Evolutionary conservation across 2,329 filamentous ascomycete genomes (phyloP).

Genomic region (Calonectria crousiana): DNA sequence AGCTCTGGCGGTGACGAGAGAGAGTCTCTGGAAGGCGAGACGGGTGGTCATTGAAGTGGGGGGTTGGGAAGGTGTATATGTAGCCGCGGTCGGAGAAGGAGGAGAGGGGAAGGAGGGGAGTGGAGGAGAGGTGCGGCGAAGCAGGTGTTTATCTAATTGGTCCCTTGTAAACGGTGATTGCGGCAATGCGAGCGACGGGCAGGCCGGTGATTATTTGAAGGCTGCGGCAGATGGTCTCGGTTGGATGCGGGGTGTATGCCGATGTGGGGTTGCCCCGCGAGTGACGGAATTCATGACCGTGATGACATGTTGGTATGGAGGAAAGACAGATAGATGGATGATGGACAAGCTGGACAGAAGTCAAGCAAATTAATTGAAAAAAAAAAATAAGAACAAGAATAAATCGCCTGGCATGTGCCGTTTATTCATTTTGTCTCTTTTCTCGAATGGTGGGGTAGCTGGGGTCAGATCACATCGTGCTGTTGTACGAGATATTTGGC

Average conservation of each 20-base stretch:
- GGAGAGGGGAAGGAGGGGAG: neutral
- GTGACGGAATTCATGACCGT: neutral
- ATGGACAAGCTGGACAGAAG: neutral
- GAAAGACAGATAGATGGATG: neutral
- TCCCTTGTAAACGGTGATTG: neutral
- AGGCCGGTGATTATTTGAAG: neutral
- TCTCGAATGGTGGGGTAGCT: neutral
- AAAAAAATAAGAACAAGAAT: neutral
- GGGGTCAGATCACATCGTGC: neutral
- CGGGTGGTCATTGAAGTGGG: conserved; percentile 11
- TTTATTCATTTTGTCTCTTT: too few relatives aligned
- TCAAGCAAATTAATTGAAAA: neutral
- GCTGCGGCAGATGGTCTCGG: neutral
- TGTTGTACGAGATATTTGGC: neutral
- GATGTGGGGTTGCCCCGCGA: neutral
- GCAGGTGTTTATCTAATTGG: neutral
- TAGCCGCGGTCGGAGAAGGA: neutral
- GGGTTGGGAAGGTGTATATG: neutral
- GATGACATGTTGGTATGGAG: neutral
- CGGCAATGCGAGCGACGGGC: neutral
- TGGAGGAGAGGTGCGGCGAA: neutral
- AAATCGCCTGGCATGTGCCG: neutral
- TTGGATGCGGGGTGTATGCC: conserved; percentile 5
- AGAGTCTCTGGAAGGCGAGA: conserved; percentile 22
- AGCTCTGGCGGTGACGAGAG: conserved; percentile 17